A percentile compares a stretch with the other conserved stretches of the same genome.
phyloP scores from a whole-genome alignment of 257 asterid species.

The Capsicum baccatum region DNA sequence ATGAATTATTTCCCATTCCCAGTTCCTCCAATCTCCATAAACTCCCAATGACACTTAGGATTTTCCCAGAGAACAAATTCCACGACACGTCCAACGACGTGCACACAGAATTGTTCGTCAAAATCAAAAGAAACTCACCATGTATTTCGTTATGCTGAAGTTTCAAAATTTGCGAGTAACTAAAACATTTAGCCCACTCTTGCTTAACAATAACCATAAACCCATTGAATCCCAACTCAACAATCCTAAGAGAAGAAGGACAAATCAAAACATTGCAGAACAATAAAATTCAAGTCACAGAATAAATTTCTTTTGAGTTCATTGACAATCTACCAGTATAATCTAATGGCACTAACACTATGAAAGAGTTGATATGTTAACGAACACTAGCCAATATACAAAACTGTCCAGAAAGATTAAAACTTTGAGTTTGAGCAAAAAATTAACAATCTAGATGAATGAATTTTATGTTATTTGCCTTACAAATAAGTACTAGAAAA shows the following conservation, averaged over 20 bases:
- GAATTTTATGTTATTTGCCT: too few species aligned
- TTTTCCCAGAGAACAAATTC: slow-evolving; percentile 53
- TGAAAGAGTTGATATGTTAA: too few species aligned
- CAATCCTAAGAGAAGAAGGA: slow-evolving; percentile 55
- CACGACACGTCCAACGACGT: slow-evolving; percentile 62
- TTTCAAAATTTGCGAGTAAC: slow-evolving; percentile 54
- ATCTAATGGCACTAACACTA: too few species aligned
- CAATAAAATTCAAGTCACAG: slow-evolving; percentile 33
- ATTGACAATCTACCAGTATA: too few species aligned
- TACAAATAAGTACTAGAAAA: too few species aligned
- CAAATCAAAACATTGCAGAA: slow-evolving; percentile 58
- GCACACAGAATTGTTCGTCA: slow-evolving; percentile 45
- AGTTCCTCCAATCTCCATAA: slow-evolving; percentile 59
- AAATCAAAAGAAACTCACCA: slow-evolving; percentile 50
- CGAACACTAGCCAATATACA: too few species aligned
- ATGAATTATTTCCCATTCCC: slow-evolving; percentile 58
- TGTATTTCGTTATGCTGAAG: slow-evolving; percentile 49
- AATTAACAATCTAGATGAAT: too few species aligned
- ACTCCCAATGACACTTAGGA: slow-evolving; percentile 55
- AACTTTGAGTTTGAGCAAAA: too few species aligned
- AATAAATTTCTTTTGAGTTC: too few species aligned
- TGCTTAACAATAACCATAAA: slow-evolving; percentile 51
- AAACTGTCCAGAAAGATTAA: too few species aligned
- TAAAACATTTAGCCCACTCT: slow-evolving; percentile 42
- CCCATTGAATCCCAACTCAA: slow-evolving; percentile 65